Base-by-base conservation (phyloP, 1,139 yeast genomes). In the Debaryomyces robertsiae region DNA sequence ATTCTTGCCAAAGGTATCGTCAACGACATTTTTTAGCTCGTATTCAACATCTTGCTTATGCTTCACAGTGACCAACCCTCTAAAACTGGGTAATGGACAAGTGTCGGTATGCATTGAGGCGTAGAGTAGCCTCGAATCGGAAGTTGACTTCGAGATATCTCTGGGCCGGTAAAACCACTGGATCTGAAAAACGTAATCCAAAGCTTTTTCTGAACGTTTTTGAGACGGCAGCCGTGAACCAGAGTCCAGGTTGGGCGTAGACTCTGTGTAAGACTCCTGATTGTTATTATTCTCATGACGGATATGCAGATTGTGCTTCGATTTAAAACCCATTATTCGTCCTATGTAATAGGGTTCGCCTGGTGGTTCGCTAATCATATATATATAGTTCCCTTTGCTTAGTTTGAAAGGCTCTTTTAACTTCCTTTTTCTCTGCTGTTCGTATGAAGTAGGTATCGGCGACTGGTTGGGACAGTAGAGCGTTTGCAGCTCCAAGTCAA, bases 341-440 rank as follows among this genome's bases (percentile, higher is more conserved):
- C 95, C 98, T 35, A 93, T 79, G 55, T 88, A 90, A 65, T 87
- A 91, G 0, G 98, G 97, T 53, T 91, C 98, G 1, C 96, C 95
- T 0, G 96, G 93, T 0, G 97, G 97, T 58, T 89, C 97, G 48
- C 95, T 82, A 18, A 90, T 75, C 80, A 93, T 82, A 58, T 87
- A 91, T 4, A 91, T 84, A 48, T 75, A 83, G 43, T 91, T 96
- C 17, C 79, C 80, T 45, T 77, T 78, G 6, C 49, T 48, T 15
- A 79, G 48, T 30, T 54, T 57, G 40, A 64, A 63, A 1, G 45
- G 29, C 22, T 48, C 48, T 14, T 47, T 53, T 2, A 42, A 10
- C 32, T 46, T 51, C 15, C 47, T 45, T 40, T 34, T 62, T 53
- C 43, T 45, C 29, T 23, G 40, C 15, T 27, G 43, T n/a, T 33